phyloP scores from a whole-genome alignment of 2,329 filamentous ascomycete genomes.

The Neocucurbitaria cava region DNA sequence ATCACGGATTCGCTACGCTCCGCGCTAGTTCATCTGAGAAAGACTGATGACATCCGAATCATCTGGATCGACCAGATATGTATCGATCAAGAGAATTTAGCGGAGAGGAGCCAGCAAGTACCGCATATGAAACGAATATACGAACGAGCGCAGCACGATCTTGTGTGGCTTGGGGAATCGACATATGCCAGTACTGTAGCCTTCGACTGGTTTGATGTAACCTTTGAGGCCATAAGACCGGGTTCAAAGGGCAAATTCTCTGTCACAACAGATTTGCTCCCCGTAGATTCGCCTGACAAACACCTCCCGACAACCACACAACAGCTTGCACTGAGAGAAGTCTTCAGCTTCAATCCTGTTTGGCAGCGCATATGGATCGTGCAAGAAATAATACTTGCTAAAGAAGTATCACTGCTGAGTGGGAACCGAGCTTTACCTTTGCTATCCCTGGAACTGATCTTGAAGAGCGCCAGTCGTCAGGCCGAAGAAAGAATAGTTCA shows the following conservation, averaged over 20 bases:
- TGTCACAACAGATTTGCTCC: too few relatives aligned
- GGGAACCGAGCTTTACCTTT: not conserved
- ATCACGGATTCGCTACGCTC: not conserved
- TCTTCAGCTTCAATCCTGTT: not conserved
- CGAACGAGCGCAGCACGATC: not conserved
- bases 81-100: not conserved
- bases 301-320: not conserved
- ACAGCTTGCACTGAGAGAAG: not conserved
- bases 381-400: not conserved
- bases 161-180: not conserved
- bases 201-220: not conserved
- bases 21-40: not conserved
- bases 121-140: not conserved
- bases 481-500: too few relatives aligned
- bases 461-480: not conserved
- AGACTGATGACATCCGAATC: not conserved
- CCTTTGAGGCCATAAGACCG: not conserved
- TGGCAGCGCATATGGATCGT: not conserved
- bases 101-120: not conserved
- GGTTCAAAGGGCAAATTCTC: not conserved
- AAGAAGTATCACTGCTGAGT: not conserved
- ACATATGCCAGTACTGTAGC: not conserved
- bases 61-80: not conserved
- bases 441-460: not conserved
- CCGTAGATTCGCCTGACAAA: too few relatives aligned